Base-by-base conservation (phyloP, 2,329 filamentous ascomycete species). In the Coleophoma crateriformis region DNA sequence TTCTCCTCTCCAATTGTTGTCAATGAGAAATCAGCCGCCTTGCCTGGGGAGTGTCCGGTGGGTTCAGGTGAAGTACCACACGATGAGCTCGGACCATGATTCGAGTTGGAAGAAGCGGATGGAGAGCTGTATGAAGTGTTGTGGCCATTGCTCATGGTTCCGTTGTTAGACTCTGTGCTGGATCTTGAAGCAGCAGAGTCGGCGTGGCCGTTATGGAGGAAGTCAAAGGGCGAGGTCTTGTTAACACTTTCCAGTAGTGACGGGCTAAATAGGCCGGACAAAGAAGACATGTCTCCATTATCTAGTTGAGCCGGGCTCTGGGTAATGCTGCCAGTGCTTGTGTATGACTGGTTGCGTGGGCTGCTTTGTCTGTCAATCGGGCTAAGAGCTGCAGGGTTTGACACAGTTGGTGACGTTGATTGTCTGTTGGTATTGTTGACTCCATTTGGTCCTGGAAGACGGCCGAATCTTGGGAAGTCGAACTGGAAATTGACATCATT, bases 391-490 rank as follows among this genome's bases (percentile, higher is more conserved):
- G 54, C 46, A 20, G 57, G 52, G 19, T 44, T 51, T 52, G 48
- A 42, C 37, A 50, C 17, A 4, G 57, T 47, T 34, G 58, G 59
- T 19, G 60, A 60, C n/a, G 51, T 35, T 12, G 56, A 60, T 40
- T 54, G 53, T 45, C 54, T 55, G 2, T 50, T 42, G n/a, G 54
- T 49, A 44, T 55, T 58, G 19, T 54, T 19, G 34, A 40, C 42
- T 42, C 47, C 33, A 49, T 47, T 53, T 59, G 75, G 71, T 5
- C 78, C 58, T 38, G 79, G 78, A 22, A 95, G 77, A 51, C 84
- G 79, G 43, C 94, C 94, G 62, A 99, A 97, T 64, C 88, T 91
- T 56, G 94, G 92, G 57, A 97, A 97, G 58, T 97, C 92, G 60
- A 99, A 97, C 58, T 92, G 85, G 64, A 97, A 97, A 65, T 87